Conservation (phyloP, 257 asterid genomes). For the Capsicum baccatum region DNA sequence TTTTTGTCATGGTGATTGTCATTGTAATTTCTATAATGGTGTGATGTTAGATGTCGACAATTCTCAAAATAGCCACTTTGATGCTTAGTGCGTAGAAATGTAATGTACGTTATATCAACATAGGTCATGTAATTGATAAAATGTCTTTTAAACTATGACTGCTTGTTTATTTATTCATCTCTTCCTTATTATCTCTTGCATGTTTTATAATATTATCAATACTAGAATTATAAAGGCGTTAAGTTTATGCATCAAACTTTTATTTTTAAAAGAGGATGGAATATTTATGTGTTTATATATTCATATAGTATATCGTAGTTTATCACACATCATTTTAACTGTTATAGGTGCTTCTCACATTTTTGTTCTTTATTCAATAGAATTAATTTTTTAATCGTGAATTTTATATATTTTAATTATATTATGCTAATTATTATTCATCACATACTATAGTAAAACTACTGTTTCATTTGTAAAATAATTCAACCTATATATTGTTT, state of each 20-base stretch:
- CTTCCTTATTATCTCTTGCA: too few species aligned
- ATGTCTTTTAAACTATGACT: not conserved
- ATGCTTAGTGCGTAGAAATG: not conserved
- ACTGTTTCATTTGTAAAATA: not conserved
- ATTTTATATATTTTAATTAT: not conserved
- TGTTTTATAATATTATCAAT: too few species aligned
- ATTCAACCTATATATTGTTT: not conserved
- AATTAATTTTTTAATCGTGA: not conserved
- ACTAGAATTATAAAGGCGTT: too few species aligned
- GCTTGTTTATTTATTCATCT: not conserved
- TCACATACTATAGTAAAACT: not conserved
- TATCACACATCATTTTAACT: not conserved
- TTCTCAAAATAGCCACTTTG: not conserved
- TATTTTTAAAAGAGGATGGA: too few species aligned
- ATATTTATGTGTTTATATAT: not conserved
- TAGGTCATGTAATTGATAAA: not conserved
- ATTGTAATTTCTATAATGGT: conserved; percentile 12
- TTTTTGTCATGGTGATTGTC: not conserved
- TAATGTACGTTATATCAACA: not conserved
- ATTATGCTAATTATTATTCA: not conserved
- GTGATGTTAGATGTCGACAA: not conserved
- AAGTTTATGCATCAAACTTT: too few species aligned
- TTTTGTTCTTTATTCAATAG: not conserved
- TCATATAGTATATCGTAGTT: too few species aligned
- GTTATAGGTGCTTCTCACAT: not conserved